A percentile compares a stretch with the other conserved stretches of the same genome.
Conservation (phyloP, 129 eudicot species). For the Sambucus nigra region DNA sequence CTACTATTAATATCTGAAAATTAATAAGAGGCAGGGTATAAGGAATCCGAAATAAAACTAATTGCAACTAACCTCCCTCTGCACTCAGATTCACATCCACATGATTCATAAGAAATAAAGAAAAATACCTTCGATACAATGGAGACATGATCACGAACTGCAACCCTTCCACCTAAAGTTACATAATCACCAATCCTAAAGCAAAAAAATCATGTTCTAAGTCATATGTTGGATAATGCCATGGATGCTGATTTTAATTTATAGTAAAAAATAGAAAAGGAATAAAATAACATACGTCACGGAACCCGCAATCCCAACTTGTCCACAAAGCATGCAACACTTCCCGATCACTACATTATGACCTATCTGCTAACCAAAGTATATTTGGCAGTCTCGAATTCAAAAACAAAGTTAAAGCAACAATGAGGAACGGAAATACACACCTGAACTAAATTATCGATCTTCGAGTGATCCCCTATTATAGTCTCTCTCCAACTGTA, state of each 20-base stretch:
- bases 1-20: too few relatives aligned
- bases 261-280: background rate
- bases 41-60: too few relatives aligned
- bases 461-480: constrained; percentile 77
- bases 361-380: constrained; percentile 53
- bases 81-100: too few relatives aligned
- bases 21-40: too few relatives aligned
- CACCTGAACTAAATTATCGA: constrained; percentile 92
- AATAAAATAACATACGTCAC: constrained; percentile 44
- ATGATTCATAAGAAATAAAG: background rate
- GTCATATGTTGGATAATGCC: background rate
- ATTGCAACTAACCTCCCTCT: too few relatives aligned
- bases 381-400: constrained; percentile 3
- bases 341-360: constrained; percentile 83
- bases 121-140: constrained; percentile 58
- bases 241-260: background rate
- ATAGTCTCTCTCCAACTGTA: constrained; percentile 95
- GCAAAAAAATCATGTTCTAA: background rate
- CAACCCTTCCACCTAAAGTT: constrained; percentile 83
- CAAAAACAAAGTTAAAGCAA: background rate
- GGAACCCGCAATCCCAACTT: constrained; percentile 94
- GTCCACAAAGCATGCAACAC: constrained; percentile 83
- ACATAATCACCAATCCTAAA: constrained; percentile 73
- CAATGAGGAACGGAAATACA: constrained; percentile 1
- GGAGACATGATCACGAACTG: constrained; percentile 78